Percentiles rank a stretch among this genome's conserved stretches.
phyloP scores from a whole-genome alignment of 352 stramenopile genomes.

The Globisporangium perplexum region DNA sequence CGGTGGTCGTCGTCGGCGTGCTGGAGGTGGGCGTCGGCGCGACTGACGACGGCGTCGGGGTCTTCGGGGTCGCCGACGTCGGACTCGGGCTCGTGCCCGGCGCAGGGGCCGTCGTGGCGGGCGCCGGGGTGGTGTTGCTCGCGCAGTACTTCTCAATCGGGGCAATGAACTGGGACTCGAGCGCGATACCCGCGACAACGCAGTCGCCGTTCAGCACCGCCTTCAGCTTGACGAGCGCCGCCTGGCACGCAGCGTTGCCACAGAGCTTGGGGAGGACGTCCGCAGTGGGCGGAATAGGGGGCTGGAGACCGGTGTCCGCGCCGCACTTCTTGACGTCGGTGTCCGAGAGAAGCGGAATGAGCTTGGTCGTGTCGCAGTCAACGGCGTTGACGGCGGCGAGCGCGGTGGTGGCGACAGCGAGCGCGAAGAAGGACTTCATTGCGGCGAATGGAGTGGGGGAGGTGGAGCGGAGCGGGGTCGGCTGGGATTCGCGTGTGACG shows the following conservation, averaged over 20 bases:
- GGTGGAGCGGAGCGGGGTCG: too few species aligned
- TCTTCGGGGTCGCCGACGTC: background rate
- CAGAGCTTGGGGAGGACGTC: slow-evolving; percentile 20
- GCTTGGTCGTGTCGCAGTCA: background rate
- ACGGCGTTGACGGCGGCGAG: slow-evolving; percentile 1
- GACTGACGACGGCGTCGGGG: background rate
- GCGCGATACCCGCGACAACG: slow-evolving; percentile 6
- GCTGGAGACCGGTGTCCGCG: slow-evolving; percentile 16
- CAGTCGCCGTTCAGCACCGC: slow-evolving; percentile 20
- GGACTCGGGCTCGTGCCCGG: background rate
- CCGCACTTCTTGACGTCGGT: background rate
- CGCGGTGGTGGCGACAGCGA: background rate
- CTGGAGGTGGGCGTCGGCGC: background rate
- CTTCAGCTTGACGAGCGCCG: slow-evolving; percentile 13
- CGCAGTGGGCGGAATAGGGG: background rate
- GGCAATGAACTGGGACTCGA: slow-evolving; percentile 16
- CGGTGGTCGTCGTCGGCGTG: background rate
- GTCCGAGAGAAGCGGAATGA: slow-evolving; percentile 1
- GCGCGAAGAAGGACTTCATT: slow-evolving; percentile 10
- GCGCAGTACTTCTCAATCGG: slow-evolving; percentile 2
- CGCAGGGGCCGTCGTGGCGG: background rate
- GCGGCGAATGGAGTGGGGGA: background rate
- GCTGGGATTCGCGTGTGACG: background rate
- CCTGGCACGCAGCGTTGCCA: slow-evolving; percentile 14
- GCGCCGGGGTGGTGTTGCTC: background rate